These are phyloP conservation scores for Echinosphaeria canescens DNA, from an alignment of 2,329 filamentous ascomycete genomes.

Conservation along the genomic window DNA sequence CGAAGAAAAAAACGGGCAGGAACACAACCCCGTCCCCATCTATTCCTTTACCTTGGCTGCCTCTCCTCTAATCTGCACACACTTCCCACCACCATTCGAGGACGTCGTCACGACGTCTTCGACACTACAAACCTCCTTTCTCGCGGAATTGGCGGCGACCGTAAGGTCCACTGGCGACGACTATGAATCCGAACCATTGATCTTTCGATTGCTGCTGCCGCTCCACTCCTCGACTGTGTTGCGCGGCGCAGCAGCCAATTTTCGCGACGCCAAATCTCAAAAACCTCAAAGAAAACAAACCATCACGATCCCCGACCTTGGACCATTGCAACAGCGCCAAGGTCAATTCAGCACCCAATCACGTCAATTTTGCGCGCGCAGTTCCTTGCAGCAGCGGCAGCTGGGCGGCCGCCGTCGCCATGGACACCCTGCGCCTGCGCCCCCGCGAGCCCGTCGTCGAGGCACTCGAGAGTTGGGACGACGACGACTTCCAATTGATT, in stretches of 20 bases:
- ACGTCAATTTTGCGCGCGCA: constrained; percentile 1
- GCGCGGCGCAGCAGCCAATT: constrained; percentile 1
- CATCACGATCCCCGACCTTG: no score
- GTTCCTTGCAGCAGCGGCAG: not conserved
- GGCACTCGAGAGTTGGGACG: constrained; percentile 57
- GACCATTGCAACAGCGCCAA: no score
- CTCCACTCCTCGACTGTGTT: constrained; percentile 4
- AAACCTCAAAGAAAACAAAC: no score
- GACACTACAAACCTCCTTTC: no score
- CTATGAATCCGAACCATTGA: constrained; percentile 13
- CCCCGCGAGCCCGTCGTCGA: constrained; percentile 31
- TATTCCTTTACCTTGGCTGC: not conserved
- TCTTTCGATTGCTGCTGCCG: constrained; percentile 4
- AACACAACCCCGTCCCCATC: no score
- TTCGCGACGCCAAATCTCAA: constrained; percentile 2
- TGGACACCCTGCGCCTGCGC: constrained; percentile 33
- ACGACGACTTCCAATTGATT: constrained; percentile 47
- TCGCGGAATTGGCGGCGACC: constrained; percentile 1
- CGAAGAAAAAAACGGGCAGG: no score
- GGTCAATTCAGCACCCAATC: no score
- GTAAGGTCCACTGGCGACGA: constrained; percentile 4
- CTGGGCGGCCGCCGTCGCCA: constrained; percentile 8
- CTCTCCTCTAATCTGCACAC: not conserved
- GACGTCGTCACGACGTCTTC: no score
- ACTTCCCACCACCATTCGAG: not conserved